phyloP scores from a whole-genome alignment of 225 moss, liverwort and hornwort genomes.

The Bryum argenteum region DNA sequence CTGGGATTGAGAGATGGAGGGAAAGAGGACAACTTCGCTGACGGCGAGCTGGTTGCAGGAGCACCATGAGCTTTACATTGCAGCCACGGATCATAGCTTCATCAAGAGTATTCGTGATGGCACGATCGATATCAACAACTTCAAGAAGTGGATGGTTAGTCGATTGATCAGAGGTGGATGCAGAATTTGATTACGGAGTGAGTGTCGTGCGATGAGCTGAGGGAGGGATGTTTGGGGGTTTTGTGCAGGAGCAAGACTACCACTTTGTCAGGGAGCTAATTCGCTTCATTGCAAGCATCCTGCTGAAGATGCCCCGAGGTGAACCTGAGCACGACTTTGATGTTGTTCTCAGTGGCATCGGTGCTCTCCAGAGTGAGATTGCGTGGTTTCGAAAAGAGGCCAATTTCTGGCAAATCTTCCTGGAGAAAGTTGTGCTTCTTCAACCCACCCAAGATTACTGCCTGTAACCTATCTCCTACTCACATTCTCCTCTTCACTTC shows the following conservation, averaged over 20 bases:
- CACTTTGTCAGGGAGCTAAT: constrained; percentile 80
- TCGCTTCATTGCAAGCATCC: constrained; percentile 63
- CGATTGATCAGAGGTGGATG: not conserved
- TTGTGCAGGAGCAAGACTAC: constrained; percentile 79
- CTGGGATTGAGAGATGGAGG: no score
- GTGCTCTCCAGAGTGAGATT: constrained; percentile 63
- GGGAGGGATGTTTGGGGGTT: not conserved
- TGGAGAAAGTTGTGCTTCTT: constrained; percentile 36
- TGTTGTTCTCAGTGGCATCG: constrained; percentile 61
- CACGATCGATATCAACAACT: constrained; percentile 53
- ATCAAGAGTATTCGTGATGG: constrained; percentile 81
- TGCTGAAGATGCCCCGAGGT: constrained; percentile 69
- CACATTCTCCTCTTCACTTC: no score
- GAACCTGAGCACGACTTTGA: constrained; percentile 66
- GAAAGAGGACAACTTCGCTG: no score
- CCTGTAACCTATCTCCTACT: constrained; percentile 29
- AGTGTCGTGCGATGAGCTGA: no score
- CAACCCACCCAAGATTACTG: constrained; percentile 38
- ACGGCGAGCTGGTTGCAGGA: no score
- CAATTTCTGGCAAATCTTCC: constrained; percentile 50
- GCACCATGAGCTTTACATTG: constrained; percentile 54
- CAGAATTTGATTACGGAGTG: not conserved
- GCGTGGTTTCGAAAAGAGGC: constrained; percentile 60
- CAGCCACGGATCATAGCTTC: constrained; percentile 69
- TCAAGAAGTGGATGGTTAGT: constrained; percentile 79